Base-by-base conservation (phyloP, 148 eudicot species). In the Silene uniflora region DNA sequence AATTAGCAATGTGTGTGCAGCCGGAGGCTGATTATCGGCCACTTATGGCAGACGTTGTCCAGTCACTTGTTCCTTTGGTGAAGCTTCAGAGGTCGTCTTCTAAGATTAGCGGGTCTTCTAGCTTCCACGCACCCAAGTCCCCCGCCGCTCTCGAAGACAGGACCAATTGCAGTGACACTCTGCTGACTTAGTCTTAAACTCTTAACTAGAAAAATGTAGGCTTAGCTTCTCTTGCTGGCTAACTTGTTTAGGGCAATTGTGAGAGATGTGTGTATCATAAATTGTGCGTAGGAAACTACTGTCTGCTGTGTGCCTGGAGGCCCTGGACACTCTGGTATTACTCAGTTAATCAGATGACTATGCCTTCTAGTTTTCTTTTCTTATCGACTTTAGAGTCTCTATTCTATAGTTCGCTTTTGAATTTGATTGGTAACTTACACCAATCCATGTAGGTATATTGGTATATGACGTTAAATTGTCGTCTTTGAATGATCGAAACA, bases 21-120 rank as follows among this genome's bases (percentile, higher is more conserved):
- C 89, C 97, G 7, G 97, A 91, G 87, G 96, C 96, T 44, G 98
- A 92, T 83, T 91, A 94, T 80, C 78, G 98, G 77, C 98, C 98
- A 27, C 81, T 94, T 63, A 94, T 94, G 97, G 96, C 98, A 0
- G 98, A 94, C 76, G 98, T 94, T 16, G 96, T 94, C 46, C 98
- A 94, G 82, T 92, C 98, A 0, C 87, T 94, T 32, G 92, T 88
- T 71, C 98, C 97, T 39, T 85, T 94, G 58, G 97, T 90, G 75
- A 92, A 88, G 81, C 87, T 75, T 63, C 88, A 80, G 27, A 79
- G 82, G 75, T 79, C 81, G 5, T 61, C 77, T 66, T 84, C 91
- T 9, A 85, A 76, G 73, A 77, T 73, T 58, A 73, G 85, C 64
- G 76, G 76, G 76, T 74, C 74, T 73, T 81, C 89, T 17, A 87